Conservation (phyloP, 1,284 basidiomycete genomes). For the Sanghuangporus baumii region DNA sequence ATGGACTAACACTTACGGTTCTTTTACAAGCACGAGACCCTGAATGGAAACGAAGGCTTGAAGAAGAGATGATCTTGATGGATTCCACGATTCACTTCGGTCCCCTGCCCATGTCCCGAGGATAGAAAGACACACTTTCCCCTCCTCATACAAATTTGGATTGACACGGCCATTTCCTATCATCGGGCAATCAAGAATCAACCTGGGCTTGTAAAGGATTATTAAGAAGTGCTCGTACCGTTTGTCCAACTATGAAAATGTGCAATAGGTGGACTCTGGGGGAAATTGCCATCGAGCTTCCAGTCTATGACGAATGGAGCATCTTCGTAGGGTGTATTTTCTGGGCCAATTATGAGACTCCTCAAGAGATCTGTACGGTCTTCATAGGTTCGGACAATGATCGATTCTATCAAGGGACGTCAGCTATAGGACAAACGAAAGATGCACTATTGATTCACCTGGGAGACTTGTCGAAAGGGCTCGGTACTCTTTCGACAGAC, state of each 20-base stretch:
- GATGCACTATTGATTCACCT: slow-evolving; percentile 39
- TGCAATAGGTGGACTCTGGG: slow-evolving; percentile 80
- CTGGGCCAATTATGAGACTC: slow-evolving; percentile 86
- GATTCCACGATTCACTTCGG: slow-evolving; percentile 79
- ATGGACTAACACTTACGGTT: slow-evolving; percentile 56
- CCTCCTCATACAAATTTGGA: slow-evolving; percentile 84
- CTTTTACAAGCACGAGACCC: slow-evolving; percentile 86
- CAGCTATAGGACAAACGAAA: slow-evolving; percentile 9
- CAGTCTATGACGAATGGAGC: slow-evolving; percentile 95
- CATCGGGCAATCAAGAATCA: neutral
- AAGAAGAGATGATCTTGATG: slow-evolving; percentile 76
- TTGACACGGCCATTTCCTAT: slow-evolving; percentile 74
- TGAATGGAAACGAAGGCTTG: slow-evolving; percentile 94
- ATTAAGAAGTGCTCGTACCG: slow-evolving; percentile 28
- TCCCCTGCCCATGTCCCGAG: slow-evolving; percentile 92
- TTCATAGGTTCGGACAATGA: slow-evolving; percentile 69
- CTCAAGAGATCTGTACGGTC: slow-evolving; percentile 84
- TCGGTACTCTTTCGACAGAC: slow-evolving; percentile 80
- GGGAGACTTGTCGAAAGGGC: slow-evolving; percentile 76
- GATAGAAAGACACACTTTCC: slow-evolving; percentile 91
- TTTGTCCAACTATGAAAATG: slow-evolving; percentile 94
- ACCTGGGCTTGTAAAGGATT: neutral
- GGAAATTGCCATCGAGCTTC: slow-evolving; percentile 85
- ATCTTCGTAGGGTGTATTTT: slow-evolving; percentile 90
- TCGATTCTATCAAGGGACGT: slow-evolving; percentile 44